Percentiles rank a stretch among this genome's conserved stretches.
Evolutionary conservation across 805 yeast genomes (phyloP).

Genomic region (Cyberlindnera subsufficiens): DNA sequence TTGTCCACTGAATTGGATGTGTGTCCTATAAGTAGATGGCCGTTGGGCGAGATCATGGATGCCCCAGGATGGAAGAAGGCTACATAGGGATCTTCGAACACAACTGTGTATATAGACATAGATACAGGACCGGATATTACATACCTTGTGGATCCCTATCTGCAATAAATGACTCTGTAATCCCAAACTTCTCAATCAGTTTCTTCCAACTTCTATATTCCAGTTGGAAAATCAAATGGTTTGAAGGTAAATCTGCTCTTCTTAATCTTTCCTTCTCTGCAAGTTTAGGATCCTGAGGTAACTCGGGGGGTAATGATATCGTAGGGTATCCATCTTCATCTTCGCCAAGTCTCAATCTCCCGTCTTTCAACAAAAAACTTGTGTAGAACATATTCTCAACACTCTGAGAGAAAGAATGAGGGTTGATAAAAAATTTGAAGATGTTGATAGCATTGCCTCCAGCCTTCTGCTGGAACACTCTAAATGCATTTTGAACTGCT

Average conservation of each 20-base stretch:
- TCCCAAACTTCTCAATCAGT: constrained; percentile 47
- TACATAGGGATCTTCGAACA: not conserved
- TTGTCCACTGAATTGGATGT: constrained; percentile 45
- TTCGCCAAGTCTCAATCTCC: constrained; percentile 48
- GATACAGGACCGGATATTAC: not conserved
- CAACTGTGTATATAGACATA: not conserved
- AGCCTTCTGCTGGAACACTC: constrained; percentile 27
- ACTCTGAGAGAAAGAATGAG: constrained; percentile 67
- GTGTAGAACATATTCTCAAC: constrained; percentile 82
- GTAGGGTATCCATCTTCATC: constrained; percentile 44
- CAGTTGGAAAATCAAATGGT: constrained; percentile 70
- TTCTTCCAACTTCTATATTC: constrained; percentile 62
- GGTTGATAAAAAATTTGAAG: constrained; percentile 66
- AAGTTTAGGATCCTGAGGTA: constrained; percentile 22
- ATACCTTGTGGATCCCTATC: constrained; percentile 25
- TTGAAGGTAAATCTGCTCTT: constrained; percentile 26
- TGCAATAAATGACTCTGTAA: constrained; percentile 49
- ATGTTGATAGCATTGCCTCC: constrained; percentile 43
- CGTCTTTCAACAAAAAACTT: constrained; percentile 76
- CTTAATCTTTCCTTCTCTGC: constrained; percentile 21
- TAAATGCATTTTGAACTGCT: constrained; percentile 52
- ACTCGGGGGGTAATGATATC: constrained; percentile 27
- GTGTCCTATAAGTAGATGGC: constrained; percentile 81
- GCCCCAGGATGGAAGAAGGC: constrained; percentile 43
- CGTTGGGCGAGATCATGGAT: constrained; percentile 45